phyloP scores from a whole-genome alignment of 768 basidiomycete species.

The Russula dissimulans region DNA sequence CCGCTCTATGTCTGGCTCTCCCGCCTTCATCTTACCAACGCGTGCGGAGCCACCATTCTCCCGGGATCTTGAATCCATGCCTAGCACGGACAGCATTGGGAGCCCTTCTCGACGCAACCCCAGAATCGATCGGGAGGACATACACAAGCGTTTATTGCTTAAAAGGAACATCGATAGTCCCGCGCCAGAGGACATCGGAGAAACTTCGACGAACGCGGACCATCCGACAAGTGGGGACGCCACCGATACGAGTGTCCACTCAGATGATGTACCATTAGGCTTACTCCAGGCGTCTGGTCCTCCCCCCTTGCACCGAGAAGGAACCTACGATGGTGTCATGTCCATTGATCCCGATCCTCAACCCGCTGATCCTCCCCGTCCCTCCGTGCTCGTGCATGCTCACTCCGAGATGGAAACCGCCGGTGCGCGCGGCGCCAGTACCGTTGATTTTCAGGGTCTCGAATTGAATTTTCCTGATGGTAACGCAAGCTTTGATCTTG shows the following conservation, averaged over 20 bases:
- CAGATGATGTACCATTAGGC: background rate
- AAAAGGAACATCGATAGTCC: constrained; percentile 39
- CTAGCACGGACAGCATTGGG: constrained; percentile 18
- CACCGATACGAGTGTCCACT: background rate
- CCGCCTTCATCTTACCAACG: constrained; percentile 13
- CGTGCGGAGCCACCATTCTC: constrained; percentile 16
- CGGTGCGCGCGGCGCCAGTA: constrained; percentile 5
- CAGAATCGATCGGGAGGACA: constrained; percentile 46
- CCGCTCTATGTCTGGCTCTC: constrained; percentile 6
- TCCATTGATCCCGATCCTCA: constrained; percentile 28
- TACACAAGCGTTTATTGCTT: constrained; percentile 40
- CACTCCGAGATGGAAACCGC: constrained; percentile 19
- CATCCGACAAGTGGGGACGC: background rate
- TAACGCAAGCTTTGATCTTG: constrained; percentile 4
- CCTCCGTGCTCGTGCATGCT: constrained; percentile 22
- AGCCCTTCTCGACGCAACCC: constrained; percentile 27
- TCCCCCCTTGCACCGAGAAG: constrained; percentile 11
- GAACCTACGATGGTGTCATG: constrained; percentile 29
- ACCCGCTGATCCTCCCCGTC: constrained; percentile 28
- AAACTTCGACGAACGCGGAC: background rate
- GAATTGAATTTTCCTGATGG: constrained; percentile 18
- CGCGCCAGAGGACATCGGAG: constrained; percentile 17
- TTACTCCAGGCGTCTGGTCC: background rate
- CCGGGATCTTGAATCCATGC: constrained; percentile 11
- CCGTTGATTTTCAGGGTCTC: constrained; percentile 20